Percentiles rank a stretch among this genome's conserved stretches.
Conservation (phyloP, 2,329 filamentous ascomycete species). For the Coniella lustricola region DNA sequence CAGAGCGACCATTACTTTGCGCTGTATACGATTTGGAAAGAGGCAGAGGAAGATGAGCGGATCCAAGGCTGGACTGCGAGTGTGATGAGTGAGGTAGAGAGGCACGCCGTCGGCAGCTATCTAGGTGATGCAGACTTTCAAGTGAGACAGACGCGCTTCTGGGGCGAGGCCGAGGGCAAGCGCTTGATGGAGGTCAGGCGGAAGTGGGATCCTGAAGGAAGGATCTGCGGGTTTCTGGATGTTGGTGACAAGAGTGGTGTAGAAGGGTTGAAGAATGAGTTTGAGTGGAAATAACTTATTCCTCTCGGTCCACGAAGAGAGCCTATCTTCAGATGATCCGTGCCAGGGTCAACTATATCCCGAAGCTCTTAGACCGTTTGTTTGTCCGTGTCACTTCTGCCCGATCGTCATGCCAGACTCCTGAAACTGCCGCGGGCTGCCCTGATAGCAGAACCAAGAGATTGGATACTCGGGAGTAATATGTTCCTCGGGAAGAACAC, state of each 20-base stretch:
- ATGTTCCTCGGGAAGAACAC: too few species aligned
- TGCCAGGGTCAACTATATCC: too few species aligned
- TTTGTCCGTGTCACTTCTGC: too few species aligned
- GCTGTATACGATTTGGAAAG: slow-evolving; percentile 43
- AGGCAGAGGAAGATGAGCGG: slow-evolving; percentile 35
- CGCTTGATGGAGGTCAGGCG: slow-evolving; percentile 35
- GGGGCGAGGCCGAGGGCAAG: slow-evolving; percentile 34
- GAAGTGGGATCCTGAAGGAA: slow-evolving; percentile 37
- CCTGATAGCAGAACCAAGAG: too few species aligned
- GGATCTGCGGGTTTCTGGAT: slow-evolving; percentile 39
- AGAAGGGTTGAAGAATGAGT: slow-evolving; percentile 34
- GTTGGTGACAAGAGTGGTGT: slow-evolving; percentile 34
- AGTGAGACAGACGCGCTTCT: slow-evolving; percentile 38
- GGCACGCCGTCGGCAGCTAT: slow-evolving; percentile 41
- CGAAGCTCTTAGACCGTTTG: too few species aligned
- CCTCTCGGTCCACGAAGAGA: too few species aligned
- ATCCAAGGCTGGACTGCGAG: slow-evolving; percentile 38
- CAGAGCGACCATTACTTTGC: slow-evolving; percentile 51
- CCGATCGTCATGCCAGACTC: too few species aligned
- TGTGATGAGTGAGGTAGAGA: slow-evolving; percentile 32
- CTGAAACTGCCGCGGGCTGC: too few species aligned
- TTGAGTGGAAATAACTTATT: slow-evolving; percentile 30
- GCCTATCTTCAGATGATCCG: too few species aligned
- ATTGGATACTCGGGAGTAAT: too few species aligned
- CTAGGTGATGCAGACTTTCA: slow-evolving; percentile 49